phyloP scores from a whole-genome alignment of 2,329 filamentous ascomycete species.

The Alternaria ethzedia region DNA sequence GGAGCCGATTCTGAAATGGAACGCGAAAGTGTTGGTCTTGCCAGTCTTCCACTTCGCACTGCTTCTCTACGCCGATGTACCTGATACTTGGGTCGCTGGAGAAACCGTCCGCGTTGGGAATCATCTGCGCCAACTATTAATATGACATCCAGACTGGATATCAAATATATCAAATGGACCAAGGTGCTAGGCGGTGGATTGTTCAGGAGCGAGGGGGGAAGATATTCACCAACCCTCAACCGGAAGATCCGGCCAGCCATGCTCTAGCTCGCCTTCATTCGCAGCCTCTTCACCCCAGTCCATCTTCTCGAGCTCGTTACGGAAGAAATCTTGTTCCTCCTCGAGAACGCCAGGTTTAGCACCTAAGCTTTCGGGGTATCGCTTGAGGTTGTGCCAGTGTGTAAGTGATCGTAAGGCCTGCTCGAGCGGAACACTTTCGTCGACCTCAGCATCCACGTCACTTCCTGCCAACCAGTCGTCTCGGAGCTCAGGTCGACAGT shows the following conservation, averaged over 20 bases:
- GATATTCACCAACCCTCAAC: constrained; percentile 39
- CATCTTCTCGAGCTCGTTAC: constrained; percentile 58
- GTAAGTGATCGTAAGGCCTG: constrained; percentile 88
- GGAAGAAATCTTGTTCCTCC: constrained; percentile 58
- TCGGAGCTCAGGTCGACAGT: constrained; percentile 87
- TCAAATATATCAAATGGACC: background rate
- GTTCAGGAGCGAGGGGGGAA: constrained; percentile 1
- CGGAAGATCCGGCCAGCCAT: constrained; percentile 32
- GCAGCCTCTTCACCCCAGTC: constrained; percentile 46
- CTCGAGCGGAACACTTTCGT: constrained; percentile 89
- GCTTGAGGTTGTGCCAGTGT: constrained; percentile 89
- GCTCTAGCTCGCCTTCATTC: constrained; percentile 32
- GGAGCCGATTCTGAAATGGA: background rate
- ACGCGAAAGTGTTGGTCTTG: constrained; percentile 1
- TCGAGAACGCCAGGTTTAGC: constrained; percentile 48
- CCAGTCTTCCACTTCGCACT: constrained; percentile 1
- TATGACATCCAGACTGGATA: background rate
- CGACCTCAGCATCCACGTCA: constrained; percentile 91
- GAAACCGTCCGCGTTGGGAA: background rate
- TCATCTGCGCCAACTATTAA: constrained; percentile 15
- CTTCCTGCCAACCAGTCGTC: constrained; percentile 94
- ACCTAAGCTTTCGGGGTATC: constrained; percentile 80
- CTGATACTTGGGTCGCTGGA: background rate
- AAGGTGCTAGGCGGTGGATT: background rate
- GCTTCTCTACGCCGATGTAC: constrained; percentile 9